phyloP scores from a whole-genome alignment of 2,329 filamentous ascomycete genomes.

The Bipolaris cookei region DNA sequence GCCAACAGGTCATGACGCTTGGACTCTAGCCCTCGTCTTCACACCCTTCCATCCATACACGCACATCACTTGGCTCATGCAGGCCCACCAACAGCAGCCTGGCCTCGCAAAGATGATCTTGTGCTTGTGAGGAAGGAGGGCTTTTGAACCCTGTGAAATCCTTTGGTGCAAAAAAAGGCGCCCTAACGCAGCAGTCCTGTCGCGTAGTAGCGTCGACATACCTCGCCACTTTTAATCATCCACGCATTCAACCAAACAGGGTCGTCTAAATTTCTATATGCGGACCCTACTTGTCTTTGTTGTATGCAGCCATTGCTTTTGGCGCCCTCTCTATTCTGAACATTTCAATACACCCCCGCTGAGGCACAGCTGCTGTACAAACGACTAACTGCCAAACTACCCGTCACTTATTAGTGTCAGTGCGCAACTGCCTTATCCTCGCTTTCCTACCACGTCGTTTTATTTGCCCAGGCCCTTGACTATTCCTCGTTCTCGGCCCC shows the following conservation, averaged over 20 bases:
- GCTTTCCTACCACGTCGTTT: constrained; percentile 18
- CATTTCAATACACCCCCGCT: constrained; percentile 37
- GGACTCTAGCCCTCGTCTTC: constrained; percentile 25
- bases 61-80: constrained; percentile 50
- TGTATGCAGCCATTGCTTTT: constrained; percentile 42
- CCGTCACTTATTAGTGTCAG: constrained; percentile 31
- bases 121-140: constrained; percentile 26
- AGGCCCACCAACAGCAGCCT: constrained; percentile 39
- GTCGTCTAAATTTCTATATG: constrained; percentile 40
- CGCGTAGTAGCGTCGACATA: constrained; percentile 40
- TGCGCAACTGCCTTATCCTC: constrained; percentile 36
- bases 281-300: constrained; percentile 41
- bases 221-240: constrained; percentile 51
- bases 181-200: constrained; percentile 34
- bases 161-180: constrained; percentile 37
- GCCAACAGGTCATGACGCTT: constrained; percentile 30
- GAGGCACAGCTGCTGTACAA: constrained; percentile 21
- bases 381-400: constrained; percentile 33
- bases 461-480: constrained; percentile 28
- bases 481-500: constrained; percentile 33
- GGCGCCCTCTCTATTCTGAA: constrained; percentile 33
- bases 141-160: constrained; percentile 40
- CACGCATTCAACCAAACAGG: constrained; percentile 44
- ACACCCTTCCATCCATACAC: constrained; percentile 46
- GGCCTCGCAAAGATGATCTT: constrained; percentile 25